Percentiles rank a stretch among this genome's conserved stretches.
These are phyloP conservation scores for Komagataella pastoris DNA, from an alignment of 805 yeast species.

Conservation along the genomic window DNA sequence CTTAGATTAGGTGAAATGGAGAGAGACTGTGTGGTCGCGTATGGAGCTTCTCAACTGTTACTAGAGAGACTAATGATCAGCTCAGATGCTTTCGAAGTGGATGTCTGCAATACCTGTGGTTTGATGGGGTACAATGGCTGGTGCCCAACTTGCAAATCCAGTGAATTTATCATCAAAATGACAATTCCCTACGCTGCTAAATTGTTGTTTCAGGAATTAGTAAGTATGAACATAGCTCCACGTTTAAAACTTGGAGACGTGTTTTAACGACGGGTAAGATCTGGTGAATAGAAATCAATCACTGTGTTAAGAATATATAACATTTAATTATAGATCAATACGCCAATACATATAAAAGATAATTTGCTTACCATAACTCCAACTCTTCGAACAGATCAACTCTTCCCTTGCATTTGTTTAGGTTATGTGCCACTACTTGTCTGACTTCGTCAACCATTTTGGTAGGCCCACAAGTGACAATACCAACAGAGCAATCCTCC, in stretches of 20 bases:
- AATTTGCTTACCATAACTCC: conserved; percentile 44
- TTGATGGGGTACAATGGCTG: conserved; percentile 95
- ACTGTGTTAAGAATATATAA: background rate
- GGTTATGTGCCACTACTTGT: conserved; percentile 25
- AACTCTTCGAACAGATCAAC: conserved; percentile 66
- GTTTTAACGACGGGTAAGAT: conserved; percentile 24
- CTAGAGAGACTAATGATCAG: conserved; percentile 92
- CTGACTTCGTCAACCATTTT: conserved; percentile 39
- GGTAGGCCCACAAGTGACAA: conserved; percentile 37
- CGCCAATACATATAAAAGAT: background rate
- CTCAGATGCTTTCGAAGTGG: conserved; percentile 96
- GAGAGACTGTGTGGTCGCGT: conserved; percentile 98
- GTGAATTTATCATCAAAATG: conserved; percentile 81
- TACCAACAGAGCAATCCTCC: conserved; percentile 23
- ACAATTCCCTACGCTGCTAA: conserved; percentile 99
- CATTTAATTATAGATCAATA: background rate
- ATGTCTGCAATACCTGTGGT: conserved; percentile 88
- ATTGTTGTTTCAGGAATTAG: conserved; percentile 86
- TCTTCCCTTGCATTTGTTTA: conserved; percentile 28
- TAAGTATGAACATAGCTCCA: conserved; percentile 99
- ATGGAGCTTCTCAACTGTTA: conserved; percentile 92
- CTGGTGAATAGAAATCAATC: background rate
- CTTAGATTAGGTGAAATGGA: conserved; percentile 98
- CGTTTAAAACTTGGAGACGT: conserved; percentile 82
- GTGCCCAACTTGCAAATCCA: conserved; percentile 93